Base-by-base conservation (phyloP, 495 filamentous ascomycete genomes). In the Chaetomium cochliodes region DNA sequence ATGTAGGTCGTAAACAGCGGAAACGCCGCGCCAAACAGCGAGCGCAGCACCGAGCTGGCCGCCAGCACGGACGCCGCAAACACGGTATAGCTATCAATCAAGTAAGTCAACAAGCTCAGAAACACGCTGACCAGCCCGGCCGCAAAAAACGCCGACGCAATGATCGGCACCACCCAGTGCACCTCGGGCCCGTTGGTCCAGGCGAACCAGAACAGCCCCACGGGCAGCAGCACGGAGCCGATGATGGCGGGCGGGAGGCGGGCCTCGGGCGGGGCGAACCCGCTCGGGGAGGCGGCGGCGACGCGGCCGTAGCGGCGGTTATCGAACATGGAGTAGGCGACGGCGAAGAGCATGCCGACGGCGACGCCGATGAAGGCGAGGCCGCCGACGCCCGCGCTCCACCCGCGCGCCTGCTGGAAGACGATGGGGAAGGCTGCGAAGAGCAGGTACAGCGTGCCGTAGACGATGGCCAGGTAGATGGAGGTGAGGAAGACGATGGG, bases 401-500 rank as follows among this genome's bases (percentile, higher is more conserved):
- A 89, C 25, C 84, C 85, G 67, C 96, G 88, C 23, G 87, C 79
- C 30, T 84, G 75, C 61, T 85, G 72, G 76, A 92, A 98, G 44
- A 96, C 88, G 62, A 96, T 80, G 47, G 91, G 86, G 76, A 96
- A 96, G 5, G 92, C 92, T 28, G 90, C 90, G 72, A 98, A 96
- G 73, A 94, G 89, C 33, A 97, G 82, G 73, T 98, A 97, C 1
- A 97, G 76, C 13, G 92, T 91, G 44, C 92, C 93, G 66, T 96
- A 84, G 44, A 96, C 73, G 58, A 96, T 84, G 22, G 92, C 90
- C 33, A 90, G 72, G 69, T 92, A 90, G 15, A 92, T 78, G 68
- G 90, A 92, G 8, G 91, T 82, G 53, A 90, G 83, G 52, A 92
- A 74, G 52, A 91, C 88, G 81, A 97, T 97, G 23, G 90, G 91